Evolutionary conservation across 768 basidiomycete genomes (phyloP).

Genomic region (Tulasnella sp.): DNA sequence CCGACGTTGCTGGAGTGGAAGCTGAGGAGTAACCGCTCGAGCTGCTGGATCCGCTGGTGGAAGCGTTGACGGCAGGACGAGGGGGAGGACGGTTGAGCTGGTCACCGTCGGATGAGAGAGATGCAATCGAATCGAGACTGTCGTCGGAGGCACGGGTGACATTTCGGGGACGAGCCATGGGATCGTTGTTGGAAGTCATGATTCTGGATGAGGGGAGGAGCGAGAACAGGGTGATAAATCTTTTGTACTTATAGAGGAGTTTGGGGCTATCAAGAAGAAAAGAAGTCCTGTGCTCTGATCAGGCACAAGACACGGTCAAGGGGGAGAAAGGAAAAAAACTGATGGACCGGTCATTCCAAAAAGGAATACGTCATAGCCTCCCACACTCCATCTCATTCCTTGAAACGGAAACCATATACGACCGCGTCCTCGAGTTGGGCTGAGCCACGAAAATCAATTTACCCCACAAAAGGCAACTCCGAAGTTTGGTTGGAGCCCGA

Average conservation of each 20-base stretch:
- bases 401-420: neutral
- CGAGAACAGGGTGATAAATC: neutral
- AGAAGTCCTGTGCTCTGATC: neutral
- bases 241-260: constrained; percentile 2
- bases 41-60: neutral
- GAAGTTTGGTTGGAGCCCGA: neutral
- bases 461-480: neutral
- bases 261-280: neutral
- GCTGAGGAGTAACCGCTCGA: neutral
- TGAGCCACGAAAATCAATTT: constrained; percentile 10
- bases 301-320: neutral
- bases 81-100: neutral
- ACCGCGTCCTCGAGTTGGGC: constrained; percentile 1
- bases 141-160: constrained; percentile 12
- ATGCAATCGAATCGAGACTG: neutral
- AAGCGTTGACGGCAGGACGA: neutral
- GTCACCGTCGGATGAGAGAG: neutral
- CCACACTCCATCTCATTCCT: neutral
- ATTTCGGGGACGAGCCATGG: constrained; percentile 3
- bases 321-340: neutral
- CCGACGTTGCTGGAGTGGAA: neutral
- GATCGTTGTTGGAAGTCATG: constrained; percentile 3
- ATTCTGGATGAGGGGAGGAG: neutral
- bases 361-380: neutral
- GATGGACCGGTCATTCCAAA: neutral